Evolutionary conservation across 306 rosid genomes (phyloP), one percentile per base, ranked within the genome.

Genomic region (Vigna mungo): DNA sequence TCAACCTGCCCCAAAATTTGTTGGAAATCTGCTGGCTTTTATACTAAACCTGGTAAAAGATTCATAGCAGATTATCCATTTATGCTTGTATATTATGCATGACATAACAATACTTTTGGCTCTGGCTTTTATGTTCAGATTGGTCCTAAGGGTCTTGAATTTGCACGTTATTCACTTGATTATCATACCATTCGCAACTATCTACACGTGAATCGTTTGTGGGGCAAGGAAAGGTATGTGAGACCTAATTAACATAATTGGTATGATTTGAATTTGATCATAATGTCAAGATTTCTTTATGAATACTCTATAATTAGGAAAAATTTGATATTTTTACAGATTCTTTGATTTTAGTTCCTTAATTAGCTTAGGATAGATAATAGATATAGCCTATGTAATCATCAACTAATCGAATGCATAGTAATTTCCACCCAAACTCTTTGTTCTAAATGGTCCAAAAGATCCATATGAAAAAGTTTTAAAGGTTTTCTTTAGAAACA

Each of bases 101-200:
- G 20, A 17, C 32, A 61, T 20, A n/a, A 59, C 37, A 30, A 30
- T 60, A 34, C 60, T 52, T 41, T 68, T 83, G 36, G 80, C 49
- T 75, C 66, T 84, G 21, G 23, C 71, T 74, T 46, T 65, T 51
- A 25, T 54, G 58, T 67, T 74, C 85, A 95, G 97, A 74, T 95
- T 78, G 98, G 98, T 69, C 97, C 97, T 16, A 94, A 88, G 80
- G 97, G 98, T 68, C 83, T 95, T 79, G 97, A 95, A 80, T 95
- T 95, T 64, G 98, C 97, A 41, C 96, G 97, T 14, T 95, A 92
- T 79, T 95, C 98, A 25, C 97, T 92, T 41, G 98, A 94, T 85
- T 94, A 94, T 84, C 98, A 94, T 62, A 94, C 98, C 78, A 94
- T 94, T 69, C 87, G 98, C 75, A 94, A 94, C 86, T 90, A 92